Evolutionary conservation across 1,139 yeast genomes (phyloP), one percentile per base, ranked within the genome.

Genomic region (Magnusiomyces magnusii): DNA sequence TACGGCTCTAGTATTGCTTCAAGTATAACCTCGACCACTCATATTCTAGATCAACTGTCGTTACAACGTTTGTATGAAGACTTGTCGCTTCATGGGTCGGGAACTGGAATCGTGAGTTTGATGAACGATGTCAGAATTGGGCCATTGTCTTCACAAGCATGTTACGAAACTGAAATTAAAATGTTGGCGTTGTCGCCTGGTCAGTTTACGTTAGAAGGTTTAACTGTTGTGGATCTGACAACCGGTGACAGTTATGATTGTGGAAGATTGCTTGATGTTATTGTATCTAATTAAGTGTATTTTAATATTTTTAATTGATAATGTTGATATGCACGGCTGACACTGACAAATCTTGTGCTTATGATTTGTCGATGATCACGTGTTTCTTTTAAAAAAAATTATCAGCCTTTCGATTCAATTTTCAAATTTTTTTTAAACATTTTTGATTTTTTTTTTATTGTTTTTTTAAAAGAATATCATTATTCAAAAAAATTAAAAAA

Each of bases 161-260:
- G 87, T 23, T 84, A 78, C 67, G 93, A 87, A 65, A 80, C 89
- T 1, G 82, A 80, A 54, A 73, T 88, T 25, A 77, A 76, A 59
- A 70, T 88, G 57, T 73, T 86, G 59, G 92, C 91, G 0, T 73
- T 86, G 10, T 79, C 83, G 44, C 76, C 79, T 62, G 96, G 95
- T 0, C 79, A 85, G 10, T 84, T 80, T 68, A 81, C 82, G 55
- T 73, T 88, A 39, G 84, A 81, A 60, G 92, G 90, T 1, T 77
- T 86, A 21, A 80, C 81, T 60, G 75, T 88, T 9, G 78, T 84
- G 57, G 95, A 88, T 67, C 75, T 83, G 13, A 69, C 70, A 47
- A 79, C 84, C 31, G 91, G 93, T 2, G 93, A 87, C 62, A 82
- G 84, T 1, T 77, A 85, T 64, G 92, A 85, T 63, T 85, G 88